Conservation (phyloP, 1,284 basidiomycete genomes). For the Stereum hirsutum region DNA sequence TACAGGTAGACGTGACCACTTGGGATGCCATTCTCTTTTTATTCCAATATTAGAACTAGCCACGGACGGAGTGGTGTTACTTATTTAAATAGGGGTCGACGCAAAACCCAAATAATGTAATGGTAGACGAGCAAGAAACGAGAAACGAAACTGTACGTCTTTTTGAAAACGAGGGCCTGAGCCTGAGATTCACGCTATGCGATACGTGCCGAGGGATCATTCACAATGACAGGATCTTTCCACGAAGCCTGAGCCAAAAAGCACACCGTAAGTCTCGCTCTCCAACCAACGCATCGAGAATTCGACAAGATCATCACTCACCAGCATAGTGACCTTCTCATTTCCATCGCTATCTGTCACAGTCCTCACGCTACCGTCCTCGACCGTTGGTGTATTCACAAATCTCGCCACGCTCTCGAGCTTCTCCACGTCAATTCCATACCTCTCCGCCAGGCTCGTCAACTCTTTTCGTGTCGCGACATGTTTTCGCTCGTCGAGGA, state of each 20-base stretch:
- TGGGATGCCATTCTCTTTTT: too few species aligned
- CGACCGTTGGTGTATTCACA: constrained; percentile 67
- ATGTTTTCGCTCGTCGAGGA: constrained; percentile 63
- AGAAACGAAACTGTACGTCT: too few species aligned
- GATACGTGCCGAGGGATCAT: neutral
- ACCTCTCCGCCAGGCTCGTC: constrained; percentile 40
- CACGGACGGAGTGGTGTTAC: too few species aligned
- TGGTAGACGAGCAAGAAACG: too few species aligned
- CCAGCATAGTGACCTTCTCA: constrained; percentile 51
- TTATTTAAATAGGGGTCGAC: too few species aligned
- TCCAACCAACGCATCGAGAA: too few species aligned
- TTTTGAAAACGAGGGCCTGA: too few species aligned
- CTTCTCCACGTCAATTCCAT: constrained; percentile 46
- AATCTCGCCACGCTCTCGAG: constrained; percentile 49
- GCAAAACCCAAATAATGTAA: too few species aligned
- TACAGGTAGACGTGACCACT: too few species aligned
- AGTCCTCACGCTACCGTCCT: constrained; percentile 36
- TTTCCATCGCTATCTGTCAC: constrained; percentile 48
- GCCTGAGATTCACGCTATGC: too few species aligned
- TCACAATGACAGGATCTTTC: neutral
- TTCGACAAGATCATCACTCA: constrained; percentile 21
- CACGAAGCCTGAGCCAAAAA: neutral
- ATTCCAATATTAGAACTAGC: too few species aligned
- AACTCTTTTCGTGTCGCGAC: constrained; percentile 34
- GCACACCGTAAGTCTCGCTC: too few species aligned